Evolutionary conservation across 1,139 yeast species (phyloP).

Genomic region (Debaryomyces sp.): DNA sequence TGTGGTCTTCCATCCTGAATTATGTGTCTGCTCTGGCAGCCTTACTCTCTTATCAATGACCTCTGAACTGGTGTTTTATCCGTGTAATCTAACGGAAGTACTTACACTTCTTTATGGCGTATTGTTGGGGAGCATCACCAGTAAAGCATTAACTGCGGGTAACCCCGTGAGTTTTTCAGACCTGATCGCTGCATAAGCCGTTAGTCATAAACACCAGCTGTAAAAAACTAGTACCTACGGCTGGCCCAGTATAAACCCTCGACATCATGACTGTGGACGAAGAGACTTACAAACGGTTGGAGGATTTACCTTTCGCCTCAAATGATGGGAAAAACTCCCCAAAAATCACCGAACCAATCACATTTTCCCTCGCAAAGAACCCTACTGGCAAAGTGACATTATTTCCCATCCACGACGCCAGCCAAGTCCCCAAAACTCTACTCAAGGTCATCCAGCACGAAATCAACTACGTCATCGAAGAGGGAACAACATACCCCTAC

Average conservation of each 20-base stretch:
- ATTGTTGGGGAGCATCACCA: constrained; percentile 1
- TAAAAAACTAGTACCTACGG: too few species aligned
- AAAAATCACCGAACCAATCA: constrained; percentile 26
- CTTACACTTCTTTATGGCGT: background rate
- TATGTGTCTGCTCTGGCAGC: background rate
- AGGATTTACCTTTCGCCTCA: constrained; percentile 39
- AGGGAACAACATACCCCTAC: constrained; percentile 55
- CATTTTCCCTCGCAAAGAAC: constrained; percentile 33
- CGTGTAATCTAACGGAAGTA: background rate
- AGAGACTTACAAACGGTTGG: constrained; percentile 14
- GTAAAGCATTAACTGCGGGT: constrained; percentile 3
- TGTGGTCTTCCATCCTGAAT: constrained; percentile 16
- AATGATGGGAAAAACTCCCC: constrained; percentile 25
- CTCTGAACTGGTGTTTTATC: background rate
- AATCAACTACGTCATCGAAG: constrained; percentile 49
- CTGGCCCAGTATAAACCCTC: too few species aligned
- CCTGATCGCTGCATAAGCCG: background rate
- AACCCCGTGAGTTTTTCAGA: background rate
- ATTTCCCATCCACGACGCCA: constrained; percentile 31
- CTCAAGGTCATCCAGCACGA: constrained; percentile 36
- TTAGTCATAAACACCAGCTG: background rate
- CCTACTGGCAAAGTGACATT: constrained; percentile 33
- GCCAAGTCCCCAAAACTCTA: constrained; percentile 38
- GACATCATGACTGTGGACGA: constrained; percentile 3
- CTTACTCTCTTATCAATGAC: background rate